Evolutionary conservation across 2,329 filamentous ascomycete genomes (phyloP).

Genomic region (Clarireedia sp.): DNA sequence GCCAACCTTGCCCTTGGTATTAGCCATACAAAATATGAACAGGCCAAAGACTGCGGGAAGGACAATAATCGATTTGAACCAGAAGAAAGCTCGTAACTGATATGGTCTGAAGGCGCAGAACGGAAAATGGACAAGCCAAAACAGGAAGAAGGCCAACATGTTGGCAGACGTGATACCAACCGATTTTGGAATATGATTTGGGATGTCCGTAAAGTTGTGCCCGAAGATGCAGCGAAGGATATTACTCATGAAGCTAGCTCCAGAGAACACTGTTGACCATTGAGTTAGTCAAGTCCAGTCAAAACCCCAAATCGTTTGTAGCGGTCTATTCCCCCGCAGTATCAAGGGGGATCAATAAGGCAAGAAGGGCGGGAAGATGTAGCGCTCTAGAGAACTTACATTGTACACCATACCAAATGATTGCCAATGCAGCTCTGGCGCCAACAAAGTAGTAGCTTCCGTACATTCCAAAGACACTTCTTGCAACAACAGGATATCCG

Average conservation of each 20-base stretch:
- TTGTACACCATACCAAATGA: slow-evolving; percentile 57
- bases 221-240: slow-evolving; percentile 38
- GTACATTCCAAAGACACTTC: slow-evolving; percentile 38
- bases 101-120: slow-evolving; percentile 38
- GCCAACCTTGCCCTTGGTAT: slow-evolving; percentile 29
- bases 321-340: background rate
- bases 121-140: slow-evolving; percentile 46
- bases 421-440: slow-evolving; percentile 36
- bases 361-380: background rate
- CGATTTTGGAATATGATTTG: slow-evolving; percentile 31
- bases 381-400: slow-evolving; percentile 40
- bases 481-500: slow-evolving; percentile 32
- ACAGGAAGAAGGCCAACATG: slow-evolving; percentile 44
- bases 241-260: slow-evolving; percentile 41
- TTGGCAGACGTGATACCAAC: slow-evolving; percentile 33
- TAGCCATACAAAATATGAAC: slow-evolving; percentile 35
- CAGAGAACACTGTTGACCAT: slow-evolving; percentile 31
- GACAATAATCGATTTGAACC: slow-evolving; percentile 25
- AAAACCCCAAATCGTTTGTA: background rate
- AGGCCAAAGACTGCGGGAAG: slow-evolving; percentile 32
- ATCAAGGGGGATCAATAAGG: no score
- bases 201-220: slow-evolving; percentile 26
- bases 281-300: background rate
- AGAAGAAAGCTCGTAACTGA: slow-evolving; percentile 38
- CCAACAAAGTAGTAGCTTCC: slow-evolving; percentile 35